Evolutionary conservation across 257 asterid species (phyloP).

Genomic region (Jasminum sambac): DNA sequence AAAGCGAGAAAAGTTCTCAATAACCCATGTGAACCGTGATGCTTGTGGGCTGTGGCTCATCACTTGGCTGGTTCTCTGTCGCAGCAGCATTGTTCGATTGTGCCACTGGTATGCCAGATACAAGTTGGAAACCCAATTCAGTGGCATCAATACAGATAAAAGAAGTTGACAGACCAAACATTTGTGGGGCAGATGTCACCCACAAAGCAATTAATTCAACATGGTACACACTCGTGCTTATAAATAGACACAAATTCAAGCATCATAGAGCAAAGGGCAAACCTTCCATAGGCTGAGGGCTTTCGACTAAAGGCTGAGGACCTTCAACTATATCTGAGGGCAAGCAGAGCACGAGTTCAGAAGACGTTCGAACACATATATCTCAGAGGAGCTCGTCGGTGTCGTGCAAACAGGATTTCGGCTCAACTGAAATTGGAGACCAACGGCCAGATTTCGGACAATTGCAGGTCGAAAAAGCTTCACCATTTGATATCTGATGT

Average conservation of each 20-base stretch:
- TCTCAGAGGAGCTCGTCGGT: no score
- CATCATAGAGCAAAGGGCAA: neutral
- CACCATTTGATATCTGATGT: no score
- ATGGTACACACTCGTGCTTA: neutral
- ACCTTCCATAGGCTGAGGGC: conserved; percentile 79
- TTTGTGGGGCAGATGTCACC: neutral
- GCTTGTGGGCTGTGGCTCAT: conserved; percentile 59
- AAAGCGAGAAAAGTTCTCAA: conserved; percentile 45
- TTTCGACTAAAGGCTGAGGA: conserved; percentile 60
- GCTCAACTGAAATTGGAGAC: no score
- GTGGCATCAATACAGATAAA: neutral
- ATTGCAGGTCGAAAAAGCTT: no score
- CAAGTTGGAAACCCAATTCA: neutral
- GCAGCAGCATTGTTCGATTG: conserved; percentile 40
- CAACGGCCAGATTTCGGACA: no score
- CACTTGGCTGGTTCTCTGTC: conserved; percentile 48
- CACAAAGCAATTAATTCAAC: neutral
- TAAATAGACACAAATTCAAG: neutral
- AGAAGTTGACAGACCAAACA: neutral
- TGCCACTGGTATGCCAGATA: conserved; percentile 16
- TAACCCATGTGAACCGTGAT: conserved; percentile 50
- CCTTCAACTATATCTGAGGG: conserved; percentile 66
- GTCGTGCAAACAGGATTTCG: no score
- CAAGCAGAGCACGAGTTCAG: no score
- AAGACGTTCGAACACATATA: no score